A percentile compares a stretch with the other conserved stretches of the same genome.
Evolutionary conservation across 768 basidiomycete genomes (phyloP).

Genomic region (Hypsizygus marmoreus): DNA sequence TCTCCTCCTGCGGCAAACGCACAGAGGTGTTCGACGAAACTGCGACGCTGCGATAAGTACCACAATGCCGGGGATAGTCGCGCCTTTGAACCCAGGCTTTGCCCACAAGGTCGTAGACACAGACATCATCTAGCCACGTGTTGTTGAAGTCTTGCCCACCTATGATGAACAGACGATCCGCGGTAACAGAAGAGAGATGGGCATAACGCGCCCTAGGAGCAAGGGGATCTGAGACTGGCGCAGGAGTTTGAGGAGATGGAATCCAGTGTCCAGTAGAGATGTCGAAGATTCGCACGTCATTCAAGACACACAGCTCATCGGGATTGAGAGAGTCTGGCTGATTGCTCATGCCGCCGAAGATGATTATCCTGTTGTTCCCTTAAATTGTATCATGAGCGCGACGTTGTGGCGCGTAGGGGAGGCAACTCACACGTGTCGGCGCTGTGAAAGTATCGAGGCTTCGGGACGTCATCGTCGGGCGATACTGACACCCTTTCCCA

Average conservation of each 20-base stretch:
- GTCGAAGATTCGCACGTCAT: conserved; percentile 91
- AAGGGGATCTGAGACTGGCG: conserved; percentile 45
- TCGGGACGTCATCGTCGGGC: conserved; percentile 71
- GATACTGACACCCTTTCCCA: conserved; percentile 74
- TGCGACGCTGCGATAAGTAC: conserved; percentile 93
- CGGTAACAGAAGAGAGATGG: conserved; percentile 86
- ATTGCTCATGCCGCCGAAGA: conserved; percentile 96
- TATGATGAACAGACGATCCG: conserved; percentile 85
- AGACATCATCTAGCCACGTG: conserved; percentile 91
- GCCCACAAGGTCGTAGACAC: conserved; percentile 78
- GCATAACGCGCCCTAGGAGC: conserved; percentile 90
- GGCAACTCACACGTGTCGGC: conserved; percentile 71
- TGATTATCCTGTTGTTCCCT: conserved; percentile 90
- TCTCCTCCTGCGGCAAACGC: conserved; percentile 68
- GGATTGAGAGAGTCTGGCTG: conserved; percentile 66
- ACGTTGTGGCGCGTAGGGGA: neutral
- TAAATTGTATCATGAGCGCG: conserved; percentile 12
- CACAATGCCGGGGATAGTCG: conserved; percentile 90
- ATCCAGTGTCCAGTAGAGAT: conserved; percentile 73
- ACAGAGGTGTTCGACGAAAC: conserved; percentile 72
- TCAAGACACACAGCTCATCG: conserved; percentile 87
- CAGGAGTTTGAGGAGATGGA: conserved; percentile 42
- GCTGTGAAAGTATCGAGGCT: conserved; percentile 93
- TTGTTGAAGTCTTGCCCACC: conserved; percentile 95
- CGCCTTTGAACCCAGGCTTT: conserved; percentile 80